Base-by-base conservation (phyloP, 1,139 yeast genomes). In the Lodderomyces metapsilosis region DNA sequence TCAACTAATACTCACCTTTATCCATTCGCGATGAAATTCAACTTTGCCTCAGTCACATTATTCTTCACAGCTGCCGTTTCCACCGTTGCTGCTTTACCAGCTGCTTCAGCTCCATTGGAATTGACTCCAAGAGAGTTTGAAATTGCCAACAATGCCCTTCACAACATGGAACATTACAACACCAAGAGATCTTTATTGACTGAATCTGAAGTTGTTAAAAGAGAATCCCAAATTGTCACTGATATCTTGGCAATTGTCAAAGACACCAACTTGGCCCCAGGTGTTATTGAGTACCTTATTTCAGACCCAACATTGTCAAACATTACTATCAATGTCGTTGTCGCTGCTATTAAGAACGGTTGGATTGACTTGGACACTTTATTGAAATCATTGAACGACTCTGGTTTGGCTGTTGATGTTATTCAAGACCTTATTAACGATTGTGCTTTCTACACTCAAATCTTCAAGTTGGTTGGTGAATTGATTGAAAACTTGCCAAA, bases 181-280 rank as follows among this genome's bases (percentile, higher is more conserved):
- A 47, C 52, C 13, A 68, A 68, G 53, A 68, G 72, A 59, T 59
- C 57, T 34, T 36, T 51, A 10, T 52, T 58, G 47, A 41, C 62
- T 11, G 49, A 47, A 6, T 50, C 43, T 4, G 68, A 66, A 43
- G 49, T 68, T 18, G 54, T 56, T 10, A 59, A 61, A 43, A 68
- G 77, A 66, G 76, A 70, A 49, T 55, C 55, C 43, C 63, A 63
- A 40, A 70, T 69, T 51, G 74, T 71, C 39, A 71, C 77, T 38
- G 68, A 69, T 46, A 64, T 71, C 33, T 69, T 71, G 54, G 55
- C 60, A 20, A 67, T 68, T 40, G 62, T 71, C 43, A 64, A 65
- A 51, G 50, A 59, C 44, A 66, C 75, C n/a, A 54, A 63, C 43
- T 60, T 71, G 43, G 74, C 75, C 18, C 69, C 75, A 40, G 50